Percentiles rank a stretch among this genome's conserved stretches.
These are phyloP conservation scores for Epichloe gansuensis DNA, from an alignment of 2,329 filamentous ascomycete species.

Conservation along the genomic window DNA sequence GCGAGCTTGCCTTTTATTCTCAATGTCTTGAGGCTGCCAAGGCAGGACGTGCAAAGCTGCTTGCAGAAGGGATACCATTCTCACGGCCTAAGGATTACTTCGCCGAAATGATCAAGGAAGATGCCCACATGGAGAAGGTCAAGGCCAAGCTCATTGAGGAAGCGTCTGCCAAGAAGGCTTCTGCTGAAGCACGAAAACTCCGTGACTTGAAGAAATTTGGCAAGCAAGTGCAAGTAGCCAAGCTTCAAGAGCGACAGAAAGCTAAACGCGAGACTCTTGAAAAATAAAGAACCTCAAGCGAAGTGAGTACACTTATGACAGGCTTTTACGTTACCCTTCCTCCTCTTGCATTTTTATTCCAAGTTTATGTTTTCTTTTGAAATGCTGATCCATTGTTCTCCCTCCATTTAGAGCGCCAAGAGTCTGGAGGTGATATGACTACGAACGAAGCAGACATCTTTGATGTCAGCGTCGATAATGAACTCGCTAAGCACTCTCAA, in stretches of 20 bases:
- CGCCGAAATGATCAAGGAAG: conserved; percentile 97
- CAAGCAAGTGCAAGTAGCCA: conserved; percentile 94
- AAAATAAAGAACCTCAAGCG: conserved; percentile 88
- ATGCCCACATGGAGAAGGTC: conserved; percentile 96
- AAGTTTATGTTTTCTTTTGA: no score
- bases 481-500: conserved; percentile 33
- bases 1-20: conserved; percentile 86
- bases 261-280: conserved; percentile 86
- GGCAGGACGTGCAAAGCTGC: conserved; percentile 59
- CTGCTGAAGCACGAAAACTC: conserved; percentile 80
- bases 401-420: conserved; percentile 62
- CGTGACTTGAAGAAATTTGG: conserved; percentile 98
- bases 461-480: conserved; percentile 72
- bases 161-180: conserved; percentile 82
- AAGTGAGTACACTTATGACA: conserved; percentile 47
- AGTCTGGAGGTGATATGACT: conserved; percentile 46
- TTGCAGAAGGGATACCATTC: conserved; percentile 75
- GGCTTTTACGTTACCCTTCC: background rate
- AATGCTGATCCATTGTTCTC: background rate
- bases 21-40: conserved; percentile 74
- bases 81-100: conserved; percentile 90
- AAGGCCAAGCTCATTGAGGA: conserved; percentile 88
- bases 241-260: conserved; percentile 87
- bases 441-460: conserved; percentile 79
- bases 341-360: background rate